A percentile compares a stretch with the other conserved stretches of the same genome.
Evolutionary conservation across 1,284 basidiomycete genomes (phyloP).

Genomic region (Volvariella volvacea): DNA sequence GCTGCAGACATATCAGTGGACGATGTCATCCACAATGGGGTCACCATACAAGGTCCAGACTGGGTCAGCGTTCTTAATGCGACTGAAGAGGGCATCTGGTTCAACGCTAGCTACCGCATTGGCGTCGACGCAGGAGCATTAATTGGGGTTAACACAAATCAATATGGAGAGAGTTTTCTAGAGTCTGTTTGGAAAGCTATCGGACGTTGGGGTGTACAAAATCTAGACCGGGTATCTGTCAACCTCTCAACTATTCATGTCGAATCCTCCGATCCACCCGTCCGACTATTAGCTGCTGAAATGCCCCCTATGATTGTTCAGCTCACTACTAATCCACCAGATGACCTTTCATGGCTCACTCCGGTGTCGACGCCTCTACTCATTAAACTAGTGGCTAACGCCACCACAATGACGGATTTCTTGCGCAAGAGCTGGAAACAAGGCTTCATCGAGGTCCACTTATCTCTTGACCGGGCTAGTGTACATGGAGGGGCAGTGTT

Average conservation of each 20-base stretch:
- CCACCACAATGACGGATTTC: conserved; percentile 42
- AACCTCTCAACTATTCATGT: conserved; percentile 43
- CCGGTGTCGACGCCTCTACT: conserved; percentile 44
- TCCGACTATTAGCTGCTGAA: conserved; percentile 34
- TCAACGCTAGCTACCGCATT: conserved; percentile 47
- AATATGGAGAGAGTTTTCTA: conserved; percentile 33
- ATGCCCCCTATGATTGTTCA: conserved; percentile 45
- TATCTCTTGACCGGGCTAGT: conserved; percentile 31
- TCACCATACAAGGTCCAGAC: conserved; percentile 56
- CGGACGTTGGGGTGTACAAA: conserved; percentile 57
- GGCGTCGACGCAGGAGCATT: conserved; percentile 61
- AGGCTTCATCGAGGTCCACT: conserved; percentile 40
- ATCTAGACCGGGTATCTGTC: conserved; percentile 50
- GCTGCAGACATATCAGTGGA: conserved; percentile 48
- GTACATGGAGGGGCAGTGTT: conserved; percentile 46
- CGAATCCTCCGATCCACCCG: conserved; percentile 30
- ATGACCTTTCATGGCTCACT: conserved; percentile 52
- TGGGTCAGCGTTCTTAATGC: conserved; percentile 54
- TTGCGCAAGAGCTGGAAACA: conserved; percentile 51
- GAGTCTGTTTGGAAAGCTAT: conserved; percentile 51
- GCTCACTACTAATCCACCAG: conserved; percentile 50
- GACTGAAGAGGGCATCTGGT: conserved; percentile 53
- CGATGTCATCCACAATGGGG: conserved; percentile 46
- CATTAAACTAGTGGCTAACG: conserved; percentile 49
- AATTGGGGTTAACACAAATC: conserved; percentile 44